Base-by-base conservation (phyloP, 148 eudicot species). In the Fagopyrum homotropicum region DNA sequence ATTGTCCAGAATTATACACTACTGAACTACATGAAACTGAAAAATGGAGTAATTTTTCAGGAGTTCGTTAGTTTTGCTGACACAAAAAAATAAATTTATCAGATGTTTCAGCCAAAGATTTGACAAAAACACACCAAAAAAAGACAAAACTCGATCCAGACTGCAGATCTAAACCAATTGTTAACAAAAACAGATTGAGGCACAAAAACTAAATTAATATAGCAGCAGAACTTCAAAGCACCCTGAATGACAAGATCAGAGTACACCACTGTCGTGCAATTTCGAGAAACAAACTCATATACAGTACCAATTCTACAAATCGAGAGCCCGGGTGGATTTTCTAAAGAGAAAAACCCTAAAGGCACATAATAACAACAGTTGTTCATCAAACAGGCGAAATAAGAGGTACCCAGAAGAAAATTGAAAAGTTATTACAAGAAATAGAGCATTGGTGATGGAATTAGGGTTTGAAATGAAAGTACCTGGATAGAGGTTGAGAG, bases 401-500 rank as follows among this genome's bases (percentile, higher is more conserved):
- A 19, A 17, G 63, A 57, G 46, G 19, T 66, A 66, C 71, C 71
- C 71, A 66, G 19, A 66, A 12, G 71, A 40, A 5, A 66, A 66
- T 66, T 35, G 16, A 66, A 17, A 30, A 12, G 40, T 35, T 1
- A 35, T 35, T 35, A 35, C 40, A 35, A 35, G 40, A 35, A 35
- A 35, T 0, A 1, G 40, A 35, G 1, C 40, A 35, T 35, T 2
- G 40, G 40, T 35, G 3, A 2, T 0, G 40, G 40, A 35, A 35
- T 35, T 56, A 56, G 61, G 61, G 19, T 17, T 30, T 0, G 15
- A 43, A 66, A 66, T 66, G 4, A 66, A 35, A 15, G 30, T 66
- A 66, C 71, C 71, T 66, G 71, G 63, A 14, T 66, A 40, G 6
- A 66, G 43, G 19, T 66, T 66, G 71, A 40, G 19, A 66, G 47